Evolutionary conservation across 2,329 filamentous ascomycete species (phyloP), one percentile per base, ranked within the genome.

Genomic region (Diaporthe velutina): DNA sequence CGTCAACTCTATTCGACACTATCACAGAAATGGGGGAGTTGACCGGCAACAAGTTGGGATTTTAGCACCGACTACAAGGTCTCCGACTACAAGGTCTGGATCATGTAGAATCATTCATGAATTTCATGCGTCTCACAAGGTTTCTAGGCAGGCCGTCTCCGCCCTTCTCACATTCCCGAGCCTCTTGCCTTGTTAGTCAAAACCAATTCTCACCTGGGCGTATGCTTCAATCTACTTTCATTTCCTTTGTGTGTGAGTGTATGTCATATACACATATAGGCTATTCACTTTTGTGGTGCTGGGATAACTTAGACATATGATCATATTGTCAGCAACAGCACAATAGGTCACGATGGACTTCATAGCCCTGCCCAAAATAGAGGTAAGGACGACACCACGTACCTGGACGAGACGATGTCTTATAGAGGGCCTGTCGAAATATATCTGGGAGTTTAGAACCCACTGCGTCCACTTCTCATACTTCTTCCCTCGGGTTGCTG

Each of bases 301-400:
- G 25, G 17, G n/a, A 33, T n/a, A 22, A 38, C 22, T 25, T 10
- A 52, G 7, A 35, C 12, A 38, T 30, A 25, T 28, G 33, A 19
- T 68, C 48, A 22, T 15, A 0, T 1, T 1, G 15, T n/a, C 28
- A 9, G 17, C 5, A 13, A 57, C 40, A 38, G 3, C 9, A 57
- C 64, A 45, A 15, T 17, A 30, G 17, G 2, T n/a, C 6, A 28
- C 12, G 12, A 74, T 88, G 79, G 85, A 89, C 73, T 90, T 86
- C 75, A 79, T 81, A 77, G 82, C 85, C n/a, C 81, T 90, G 57
- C 89, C 89, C 15, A 90, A 90, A 78, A 87, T 90, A 54, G 88
- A 90, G 86, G 89, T 89, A 81, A 78, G 78, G 71, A 54, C 28
- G 67, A 67, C 52, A 30, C 57, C 19, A 17, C n/a, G 25, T 12